Conservation (phyloP, 164 flowering plant species). For the Cinnamomum micranthum region DNA sequence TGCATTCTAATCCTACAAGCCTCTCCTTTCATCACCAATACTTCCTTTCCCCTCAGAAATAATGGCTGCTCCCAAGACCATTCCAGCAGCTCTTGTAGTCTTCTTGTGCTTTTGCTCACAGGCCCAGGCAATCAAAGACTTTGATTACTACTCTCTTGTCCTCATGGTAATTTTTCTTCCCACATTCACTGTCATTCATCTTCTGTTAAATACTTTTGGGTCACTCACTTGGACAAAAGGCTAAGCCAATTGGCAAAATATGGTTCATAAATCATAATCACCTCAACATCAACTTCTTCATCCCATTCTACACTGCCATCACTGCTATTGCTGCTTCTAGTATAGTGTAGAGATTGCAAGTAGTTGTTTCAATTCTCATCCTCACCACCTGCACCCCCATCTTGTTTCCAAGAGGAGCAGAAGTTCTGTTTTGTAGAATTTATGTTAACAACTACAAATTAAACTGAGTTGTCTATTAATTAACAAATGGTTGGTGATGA, state of each 20-base stretch:
- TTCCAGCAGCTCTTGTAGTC: background rate
- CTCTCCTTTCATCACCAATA: too few species aligned
- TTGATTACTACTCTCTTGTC: slow-evolving; percentile 12
- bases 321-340: background rate
- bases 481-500: background rate
- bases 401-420: background rate
- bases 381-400: background rate
- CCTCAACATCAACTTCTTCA: background rate
- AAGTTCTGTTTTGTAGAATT: too few species aligned
- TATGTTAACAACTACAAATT: background rate
- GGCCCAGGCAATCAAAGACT: background rate
- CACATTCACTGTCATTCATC: background rate
- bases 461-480: background rate
- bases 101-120: background rate
- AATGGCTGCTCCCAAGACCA: too few species aligned
- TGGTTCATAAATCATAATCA: too few species aligned
- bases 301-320: background rate
- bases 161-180: slow-evolving; percentile 4
- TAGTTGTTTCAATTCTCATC: background rate
- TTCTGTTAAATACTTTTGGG: background rate
- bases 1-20: too few species aligned
- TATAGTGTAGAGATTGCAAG: background rate
- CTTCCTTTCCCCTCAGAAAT: too few species aligned
- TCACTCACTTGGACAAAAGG: background rate
- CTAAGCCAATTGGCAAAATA: background rate